Percentiles rank a stretch among this genome's conserved stretches.
These are phyloP conservation scores for Agrocybe praecox DNA, from an alignment of 768 basidiomycete genomes.

Conservation along the genomic window DNA sequence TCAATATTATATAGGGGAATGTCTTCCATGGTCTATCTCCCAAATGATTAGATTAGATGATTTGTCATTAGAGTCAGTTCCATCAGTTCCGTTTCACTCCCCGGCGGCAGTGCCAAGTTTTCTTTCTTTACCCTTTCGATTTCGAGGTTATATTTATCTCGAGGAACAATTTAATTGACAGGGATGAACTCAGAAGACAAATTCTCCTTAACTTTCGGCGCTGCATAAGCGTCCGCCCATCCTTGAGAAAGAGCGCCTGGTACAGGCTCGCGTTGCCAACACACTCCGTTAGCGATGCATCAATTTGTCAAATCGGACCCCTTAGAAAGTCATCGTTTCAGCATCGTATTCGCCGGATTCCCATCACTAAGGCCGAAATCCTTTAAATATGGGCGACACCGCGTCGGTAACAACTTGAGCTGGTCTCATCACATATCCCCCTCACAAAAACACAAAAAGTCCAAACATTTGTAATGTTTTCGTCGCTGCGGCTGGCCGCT, in stretches of 20 bases:
- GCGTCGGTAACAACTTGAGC: slow-evolving; percentile 17
- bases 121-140: too few species aligned
- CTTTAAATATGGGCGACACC: slow-evolving; percentile 8
- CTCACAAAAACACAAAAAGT: slow-evolving; percentile 38
- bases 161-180: too few species aligned
- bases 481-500: slow-evolving; percentile 34
- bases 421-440: slow-evolving; percentile 34
- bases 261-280: not conserved
- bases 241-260: not conserved
- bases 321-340: not conserved
- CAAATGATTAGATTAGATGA: too few species aligned
- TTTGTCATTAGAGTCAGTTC: too few species aligned
- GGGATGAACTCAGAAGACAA: too few species aligned
- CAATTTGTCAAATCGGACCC: not conserved
- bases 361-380: not conserved
- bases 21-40: too few species aligned
- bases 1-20: too few species aligned
- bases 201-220: too few species aligned
- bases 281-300: not conserved
- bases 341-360: not conserved
- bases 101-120: too few species aligned
- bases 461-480: slow-evolving; percentile 35
- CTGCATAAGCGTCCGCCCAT: too few species aligned
- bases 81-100: too few species aligned
- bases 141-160: too few species aligned